Percentiles rank a stretch among this genome's conserved stretches.
Evolutionary conservation across 106 monocot species (phyloP).

Genomic region (Hemerocallis citrina): DNA sequence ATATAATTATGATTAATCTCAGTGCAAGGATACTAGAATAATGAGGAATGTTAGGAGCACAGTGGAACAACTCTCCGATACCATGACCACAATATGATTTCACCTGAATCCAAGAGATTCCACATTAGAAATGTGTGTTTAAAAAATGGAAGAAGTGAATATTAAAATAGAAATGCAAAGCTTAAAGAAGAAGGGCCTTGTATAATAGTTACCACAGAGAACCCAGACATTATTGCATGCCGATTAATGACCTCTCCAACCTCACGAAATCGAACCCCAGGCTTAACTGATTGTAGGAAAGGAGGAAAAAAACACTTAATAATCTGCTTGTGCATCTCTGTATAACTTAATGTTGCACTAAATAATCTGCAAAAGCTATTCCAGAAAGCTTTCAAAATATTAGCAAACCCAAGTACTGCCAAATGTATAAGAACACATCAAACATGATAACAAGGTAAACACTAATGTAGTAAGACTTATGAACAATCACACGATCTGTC

Average conservation of each 20-base stretch:
- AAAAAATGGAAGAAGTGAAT: background rate
- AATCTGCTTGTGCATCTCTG: background rate
- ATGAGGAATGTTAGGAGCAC: conserved; percentile 98
- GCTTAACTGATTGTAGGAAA: conserved; percentile 62
- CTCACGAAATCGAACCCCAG: conserved; percentile 96
- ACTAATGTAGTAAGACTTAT: background rate
- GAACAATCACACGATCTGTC: background rate
- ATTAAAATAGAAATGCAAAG: background rate
- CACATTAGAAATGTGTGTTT: background rate
- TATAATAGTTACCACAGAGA: conserved; percentile 68
- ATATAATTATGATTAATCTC: background rate
- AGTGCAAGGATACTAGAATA: conserved; percentile 80
- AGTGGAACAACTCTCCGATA: conserved; percentile 97
- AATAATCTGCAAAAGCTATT: background rate
- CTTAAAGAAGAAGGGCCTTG: background rate
- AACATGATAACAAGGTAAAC: too few species aligned
- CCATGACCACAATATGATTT: conserved; percentile 99
- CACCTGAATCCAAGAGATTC: conserved; percentile 42
- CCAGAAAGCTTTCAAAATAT: background rate
- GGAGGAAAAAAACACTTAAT: conserved; percentile 5
- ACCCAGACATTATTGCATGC: conserved; percentile 84
- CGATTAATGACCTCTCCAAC: conserved; percentile 96
- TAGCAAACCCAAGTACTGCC: background rate
- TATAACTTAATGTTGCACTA: background rate
- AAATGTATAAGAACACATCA: background rate